Base-by-base conservation (phyloP, 2,329 filamentous ascomycete species). In the Pseudogymnoascus destructans region DNA sequence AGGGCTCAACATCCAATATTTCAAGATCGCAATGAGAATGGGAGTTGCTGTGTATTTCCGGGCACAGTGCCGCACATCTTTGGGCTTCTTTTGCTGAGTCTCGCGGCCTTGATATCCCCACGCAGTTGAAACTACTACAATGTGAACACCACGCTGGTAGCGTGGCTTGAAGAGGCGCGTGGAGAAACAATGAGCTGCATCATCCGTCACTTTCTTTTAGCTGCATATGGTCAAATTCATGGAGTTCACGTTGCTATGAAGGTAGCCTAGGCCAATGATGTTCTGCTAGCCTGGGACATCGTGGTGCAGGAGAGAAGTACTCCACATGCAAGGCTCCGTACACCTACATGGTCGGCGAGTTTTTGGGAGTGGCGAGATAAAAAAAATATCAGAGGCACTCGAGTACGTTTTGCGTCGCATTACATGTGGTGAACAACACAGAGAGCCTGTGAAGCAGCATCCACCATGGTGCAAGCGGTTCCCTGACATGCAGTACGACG, bases 401-500 rank as follows among this genome's bases (percentile, higher is more conserved):
- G 42, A 52, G 17, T 30, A 27, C 46, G 46, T 30, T 52, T 30
- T 17, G 25, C n/a, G 25, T 17, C 23, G 46, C 23, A 30, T 52
- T 17, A 17, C 8, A 17, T 52, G n/a, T 30, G 46, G 42, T 49
- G 21, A 49, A 27, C 42, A 27, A 10, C 42, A 49, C 9, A 27
- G n/a, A 10, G 21, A 52, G n/a, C 8, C 23, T 10, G 7, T 27
- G n/a, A 17, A 52, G 25, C 27, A 52, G 25, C 25, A 30, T 30
- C 23, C 6, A 5, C n/a, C 25, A 30, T 52, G 15, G 23, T 19
- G 23, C 46, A 30, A 17, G 25, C 25, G n/a, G n/a, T 17, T 52
- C 23, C 46, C 25, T 52, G 46, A 11, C 46, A 52, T 52, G 46
- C 46, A 52, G 46, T 52, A 52, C 46, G 46, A 52, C 46, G 46